Conservation (phyloP, 176 grass and related monocot species). For the Carex cristatella region DNA sequence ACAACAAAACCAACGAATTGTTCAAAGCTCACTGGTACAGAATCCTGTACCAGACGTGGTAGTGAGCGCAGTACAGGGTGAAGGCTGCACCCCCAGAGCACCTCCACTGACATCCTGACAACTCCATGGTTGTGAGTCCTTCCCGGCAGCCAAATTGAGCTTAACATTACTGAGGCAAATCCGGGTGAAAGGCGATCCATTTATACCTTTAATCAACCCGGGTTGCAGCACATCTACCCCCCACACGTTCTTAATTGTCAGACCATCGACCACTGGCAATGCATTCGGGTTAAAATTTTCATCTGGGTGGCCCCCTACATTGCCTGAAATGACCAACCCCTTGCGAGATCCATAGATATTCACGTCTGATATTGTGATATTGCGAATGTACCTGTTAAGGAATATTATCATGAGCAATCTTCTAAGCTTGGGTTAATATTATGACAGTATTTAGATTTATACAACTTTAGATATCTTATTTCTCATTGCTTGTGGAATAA, state of each 20-base stretch:
- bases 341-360: conserved; percentile 53
- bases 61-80: conserved; percentile 55
- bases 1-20: not conserved
- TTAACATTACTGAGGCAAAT: conserved; percentile 76
- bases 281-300: conserved; percentile 55
- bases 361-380: conserved; percentile 68
- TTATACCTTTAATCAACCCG: conserved; percentile 71
- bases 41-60: conserved; percentile 50
- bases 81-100: conserved; percentile 56
- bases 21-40: conserved; percentile 53
- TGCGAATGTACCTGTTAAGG: conserved; percentile 43
- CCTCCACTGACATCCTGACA: conserved; percentile 70
- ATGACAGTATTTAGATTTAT: not conserved
- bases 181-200: conserved; percentile 47
- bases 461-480: not conserved
- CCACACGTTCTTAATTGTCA: conserved; percentile 72
- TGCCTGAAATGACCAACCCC: conserved; percentile 50
- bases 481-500: not conserved
- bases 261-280: conserved; percentile 42
- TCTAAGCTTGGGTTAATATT: not conserved
- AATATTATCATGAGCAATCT: conserved; percentile 8
- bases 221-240: conserved; percentile 70
- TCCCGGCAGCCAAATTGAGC: conserved; percentile 11
- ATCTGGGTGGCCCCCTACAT: conserved; percentile 71
- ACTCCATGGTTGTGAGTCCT: conserved; percentile 38